Base-by-base conservation (phyloP, 164 flowering plant genomes). In the Aristolochia californica region DNA sequence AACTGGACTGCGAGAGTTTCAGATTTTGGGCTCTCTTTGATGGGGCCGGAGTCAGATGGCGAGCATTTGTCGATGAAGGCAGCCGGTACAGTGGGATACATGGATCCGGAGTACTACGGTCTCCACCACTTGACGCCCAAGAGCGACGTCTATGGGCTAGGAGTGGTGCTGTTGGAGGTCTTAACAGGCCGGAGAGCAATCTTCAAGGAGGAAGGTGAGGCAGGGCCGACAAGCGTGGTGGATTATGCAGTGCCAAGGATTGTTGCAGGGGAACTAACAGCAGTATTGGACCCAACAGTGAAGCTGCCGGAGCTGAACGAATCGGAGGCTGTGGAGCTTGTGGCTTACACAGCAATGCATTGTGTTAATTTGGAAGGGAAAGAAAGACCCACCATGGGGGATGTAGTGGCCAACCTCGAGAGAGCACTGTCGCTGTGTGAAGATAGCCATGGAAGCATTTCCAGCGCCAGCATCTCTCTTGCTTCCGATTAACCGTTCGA, bases 81-180 rank as follows among this genome's bases (percentile, higher is more conserved):
- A 13, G 97, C 93, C 0, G 99, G 99, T 27, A 90, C 97, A 11
- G 89, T 88, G 1, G 99, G 99, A 27, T 94, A 94, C 75, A 94
- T 94, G 62, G 99, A 94, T 72, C 99, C 99, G 0, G 97, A 94
- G 72, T 90, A 90, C 69, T 90, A 90, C 45, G 90, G 91, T 0
- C 71, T 88, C 16, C 87, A 94, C 53, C 85, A 90, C 5, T 51
- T 94, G 62, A 94, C 99, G 14, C 81, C 86, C 0, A 94, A 94
- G 81, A 90, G 97, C 52, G 99, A 94, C 70, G 99, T 94, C 0
- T 90, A 94, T 45, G 96, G 99, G 8, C 71, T 94, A 18, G 99
- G 99, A 4, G 88, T 94, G 22, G 97, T 90, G 24, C 48, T 94
- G 55, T 67, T 94, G 21, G 99, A 94, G 62, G 69, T 94, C 23